Conservation (phyloP, 805 yeast genomes). For the Zygotorulaspora sp. region DNA sequence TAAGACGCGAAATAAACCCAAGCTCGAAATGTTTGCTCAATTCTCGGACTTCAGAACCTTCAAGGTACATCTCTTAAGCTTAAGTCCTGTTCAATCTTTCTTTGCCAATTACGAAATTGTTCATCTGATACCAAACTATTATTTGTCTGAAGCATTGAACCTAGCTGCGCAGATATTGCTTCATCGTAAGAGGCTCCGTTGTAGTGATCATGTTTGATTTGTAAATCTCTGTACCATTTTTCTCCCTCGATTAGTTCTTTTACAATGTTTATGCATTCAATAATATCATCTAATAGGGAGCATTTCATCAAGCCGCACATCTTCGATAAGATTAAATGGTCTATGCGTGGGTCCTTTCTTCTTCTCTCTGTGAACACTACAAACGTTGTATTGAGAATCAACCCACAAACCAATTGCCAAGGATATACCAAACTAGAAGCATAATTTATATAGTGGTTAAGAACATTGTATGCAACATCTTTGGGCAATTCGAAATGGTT, state of each 20-base stretch:
- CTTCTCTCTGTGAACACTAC: slow-evolving; percentile 49
- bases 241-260: slow-evolving; percentile 51
- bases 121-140: slow-evolving; percentile 32
- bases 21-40: no score
- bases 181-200: slow-evolving; percentile 28
- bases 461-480: slow-evolving; percentile 45
- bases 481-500: slow-evolving; percentile 61
- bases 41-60: not conserved
- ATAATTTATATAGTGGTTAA: slow-evolving; percentile 48
- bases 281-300: slow-evolving; percentile 44
- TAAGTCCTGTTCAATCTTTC: slow-evolving; percentile 28
- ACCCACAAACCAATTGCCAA: slow-evolving; percentile 67
- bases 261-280: slow-evolving; percentile 50
- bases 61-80: slow-evolving; percentile 17
- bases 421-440: slow-evolving; percentile 53
- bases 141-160: slow-evolving; percentile 37
- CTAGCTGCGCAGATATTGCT: slow-evolving; percentile 26
- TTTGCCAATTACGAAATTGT: slow-evolving; percentile 35
- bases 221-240: slow-evolving; percentile 59
- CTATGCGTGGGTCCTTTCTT: slow-evolving; percentile 45
- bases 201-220: slow-evolving; percentile 39
- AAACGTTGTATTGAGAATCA: slow-evolving; percentile 54
- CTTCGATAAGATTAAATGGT: slow-evolving; percentile 44
- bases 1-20: no score
- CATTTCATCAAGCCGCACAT: slow-evolving; percentile 51